Percentiles rank a stretch among this genome's conserved stretches.
Conservation (phyloP, 305 asterid genomes). For the Fraxinus sp. region DNA sequence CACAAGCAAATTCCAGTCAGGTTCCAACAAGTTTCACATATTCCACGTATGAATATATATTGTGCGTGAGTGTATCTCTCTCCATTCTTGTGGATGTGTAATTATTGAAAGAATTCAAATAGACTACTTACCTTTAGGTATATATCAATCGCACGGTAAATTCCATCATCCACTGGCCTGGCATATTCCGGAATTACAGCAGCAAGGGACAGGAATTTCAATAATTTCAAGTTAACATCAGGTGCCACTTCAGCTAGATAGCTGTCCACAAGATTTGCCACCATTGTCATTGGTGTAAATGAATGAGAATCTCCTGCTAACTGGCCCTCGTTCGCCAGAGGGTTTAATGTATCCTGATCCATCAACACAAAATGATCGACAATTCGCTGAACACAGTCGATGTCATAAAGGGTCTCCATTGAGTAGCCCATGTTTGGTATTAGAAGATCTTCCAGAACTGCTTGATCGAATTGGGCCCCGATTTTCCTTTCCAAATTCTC, state of each 20-base stretch:
- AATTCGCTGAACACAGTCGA: slow-evolving; percentile 49
- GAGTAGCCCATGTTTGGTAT: slow-evolving; percentile 42
- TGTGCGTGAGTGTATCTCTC: background rate
- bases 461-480: slow-evolving; percentile 47
- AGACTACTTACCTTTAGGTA: slow-evolving; percentile 46
- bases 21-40: background rate
- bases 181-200: slow-evolving; percentile 45
- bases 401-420: slow-evolving; percentile 43
- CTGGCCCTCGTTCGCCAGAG: slow-evolving; percentile 24
- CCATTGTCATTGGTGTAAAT: slow-evolving; percentile 26
- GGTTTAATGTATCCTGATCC: slow-evolving; percentile 23
- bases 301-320: slow-evolving; percentile 25
- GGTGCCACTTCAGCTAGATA: slow-evolving; percentile 57
- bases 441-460: slow-evolving; percentile 39
- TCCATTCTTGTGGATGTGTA: background rate
- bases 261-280: slow-evolving; percentile 43
- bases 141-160: slow-evolving; percentile 49
- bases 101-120: background rate
- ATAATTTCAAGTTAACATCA: slow-evolving; percentile 45
- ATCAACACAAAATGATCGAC: slow-evolving; percentile 44
- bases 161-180: slow-evolving; percentile 44
- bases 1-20: background rate
- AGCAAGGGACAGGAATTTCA: slow-evolving; percentile 42
- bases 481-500: slow-evolving; percentile 42
- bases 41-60: background rate